phyloP scores from a whole-genome alignment of 2,329 filamentous ascomycete genomes.

The Botrytis cinerea region DNA sequence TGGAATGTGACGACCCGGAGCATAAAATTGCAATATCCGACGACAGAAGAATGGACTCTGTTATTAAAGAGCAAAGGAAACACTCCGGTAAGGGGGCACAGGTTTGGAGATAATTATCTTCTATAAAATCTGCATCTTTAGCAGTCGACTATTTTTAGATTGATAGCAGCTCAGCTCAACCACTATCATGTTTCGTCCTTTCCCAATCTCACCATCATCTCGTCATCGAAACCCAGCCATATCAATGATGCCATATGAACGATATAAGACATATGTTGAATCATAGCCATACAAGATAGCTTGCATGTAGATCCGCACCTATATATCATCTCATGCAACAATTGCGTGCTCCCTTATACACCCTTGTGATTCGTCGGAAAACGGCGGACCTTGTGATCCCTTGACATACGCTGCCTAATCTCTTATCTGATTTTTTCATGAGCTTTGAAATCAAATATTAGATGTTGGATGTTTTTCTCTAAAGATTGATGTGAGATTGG shows the following conservation, averaged over 20 bases:
- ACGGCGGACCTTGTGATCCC: background rate
- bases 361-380: slow-evolving; percentile 17
- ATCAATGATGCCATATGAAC: slow-evolving; percentile 21
- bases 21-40: background rate
- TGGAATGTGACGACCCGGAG: background rate
- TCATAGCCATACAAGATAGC: background rate
- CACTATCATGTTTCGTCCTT: background rate
- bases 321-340: slow-evolving; percentile 17
- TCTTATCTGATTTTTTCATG: background rate
- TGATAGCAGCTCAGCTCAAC: slow-evolving; percentile 6
- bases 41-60: background rate
- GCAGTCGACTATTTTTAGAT: background rate
- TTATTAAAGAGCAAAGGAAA: background rate
- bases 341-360: slow-evolving; percentile 19
- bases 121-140: background rate
- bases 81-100: background rate
- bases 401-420: background rate
- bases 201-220: slow-evolving; percentile 11
- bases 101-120: background rate
- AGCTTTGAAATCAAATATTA: slow-evolving; percentile 15
- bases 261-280: background rate
- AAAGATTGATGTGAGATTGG: background rate
- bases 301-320: background rate
- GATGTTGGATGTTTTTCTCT: background rate
- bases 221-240: slow-evolving; percentile 8